These are phyloP conservation scores for Salix brachista DNA, from an alignment of 345 rosid genomes.

Conservation along the genomic window DNA sequence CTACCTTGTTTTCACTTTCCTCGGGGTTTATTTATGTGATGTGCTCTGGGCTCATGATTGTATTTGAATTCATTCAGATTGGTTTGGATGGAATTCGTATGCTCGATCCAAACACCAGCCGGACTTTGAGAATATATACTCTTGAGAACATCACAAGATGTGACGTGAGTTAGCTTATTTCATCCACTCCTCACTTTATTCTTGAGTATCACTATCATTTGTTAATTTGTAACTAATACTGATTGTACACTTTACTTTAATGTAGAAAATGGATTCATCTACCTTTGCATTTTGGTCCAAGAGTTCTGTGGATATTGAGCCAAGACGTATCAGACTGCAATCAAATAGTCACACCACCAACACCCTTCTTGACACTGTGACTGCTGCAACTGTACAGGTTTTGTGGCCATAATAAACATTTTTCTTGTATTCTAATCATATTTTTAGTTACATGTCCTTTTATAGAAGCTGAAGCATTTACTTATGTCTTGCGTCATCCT, in stretches of 20 bases:
- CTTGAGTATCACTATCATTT: neutral
- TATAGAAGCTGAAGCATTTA: neutral
- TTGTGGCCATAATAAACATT: neutral
- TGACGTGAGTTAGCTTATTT: constrained; percentile 51
- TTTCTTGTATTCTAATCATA: neutral
- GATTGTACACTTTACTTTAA: neutral
- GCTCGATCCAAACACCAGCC: constrained; percentile 85
- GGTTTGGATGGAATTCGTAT: constrained; percentile 96
- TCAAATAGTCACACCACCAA: constrained; percentile 86
- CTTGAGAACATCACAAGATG: constrained; percentile 92
- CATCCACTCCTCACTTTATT: neutral
- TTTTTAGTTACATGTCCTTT: neutral
- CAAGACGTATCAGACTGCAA: constrained; percentile 90
- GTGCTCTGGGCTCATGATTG: neutral
- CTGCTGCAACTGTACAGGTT: constrained; percentile 99
- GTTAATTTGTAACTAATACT: constrained; percentile 4
- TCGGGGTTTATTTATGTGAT: neutral
- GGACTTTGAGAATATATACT: constrained; percentile 91
- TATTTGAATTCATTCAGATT: constrained; percentile 42
- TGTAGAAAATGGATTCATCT: constrained; percentile 71
- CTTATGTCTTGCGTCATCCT: neutral
- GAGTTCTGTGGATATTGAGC: constrained; percentile 86
- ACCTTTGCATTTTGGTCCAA: constrained; percentile 96
- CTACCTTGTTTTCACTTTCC: too few species aligned
- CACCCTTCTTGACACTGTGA: constrained; percentile 82